A percentile compares a stretch with the other conserved stretches of the same genome.
Conservation (phyloP, 257 asterid genomes). For the Phtheirospermum japonicum region DNA sequence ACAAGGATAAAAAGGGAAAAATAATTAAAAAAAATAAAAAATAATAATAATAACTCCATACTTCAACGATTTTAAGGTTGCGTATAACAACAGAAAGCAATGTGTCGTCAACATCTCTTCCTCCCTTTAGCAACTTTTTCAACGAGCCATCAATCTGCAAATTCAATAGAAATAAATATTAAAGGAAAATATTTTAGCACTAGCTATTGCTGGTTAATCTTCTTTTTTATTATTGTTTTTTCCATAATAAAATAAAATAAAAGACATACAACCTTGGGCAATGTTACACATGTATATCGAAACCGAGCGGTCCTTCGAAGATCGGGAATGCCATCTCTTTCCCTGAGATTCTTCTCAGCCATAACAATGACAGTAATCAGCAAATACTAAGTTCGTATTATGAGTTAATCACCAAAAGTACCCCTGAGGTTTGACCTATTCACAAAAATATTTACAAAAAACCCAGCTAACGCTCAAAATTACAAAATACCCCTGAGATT, state of each 20-base stretch:
- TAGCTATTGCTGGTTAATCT: background rate
- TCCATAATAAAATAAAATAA: background rate
- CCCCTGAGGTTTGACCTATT: too few species aligned
- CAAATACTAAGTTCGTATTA: background rate
- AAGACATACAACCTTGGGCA: slow-evolving; percentile 62
- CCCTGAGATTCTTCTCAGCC: slow-evolving; percentile 71
- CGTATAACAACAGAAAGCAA: slow-evolving; percentile 82
- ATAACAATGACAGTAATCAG: slow-evolving; percentile 29
- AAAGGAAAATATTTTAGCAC: slow-evolving; percentile 18
- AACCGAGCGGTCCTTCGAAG: slow-evolving; percentile 80
- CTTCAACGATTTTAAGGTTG: slow-evolving; percentile 80
- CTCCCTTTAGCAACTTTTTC: slow-evolving; percentile 62
- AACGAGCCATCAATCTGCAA: slow-evolving; percentile 65
- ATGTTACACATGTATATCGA: slow-evolving; percentile 64
- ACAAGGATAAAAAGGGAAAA: too few species aligned
- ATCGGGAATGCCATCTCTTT: slow-evolving; percentile 93
- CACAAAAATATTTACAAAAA: too few species aligned
- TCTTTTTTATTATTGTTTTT: background rate
- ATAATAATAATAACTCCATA: slow-evolving; percentile 32
- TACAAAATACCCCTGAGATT: too few species aligned
- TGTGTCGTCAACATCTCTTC: slow-evolving; percentile 64
- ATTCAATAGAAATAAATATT: slow-evolving; percentile 10
- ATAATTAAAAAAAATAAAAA: background rate
- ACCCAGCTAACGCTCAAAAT: too few species aligned
- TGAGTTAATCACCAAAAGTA: too few species aligned